Evolutionary conservation across 805 yeast species (phyloP).

Genomic region (Ogataea nitratoaversa): DNA sequence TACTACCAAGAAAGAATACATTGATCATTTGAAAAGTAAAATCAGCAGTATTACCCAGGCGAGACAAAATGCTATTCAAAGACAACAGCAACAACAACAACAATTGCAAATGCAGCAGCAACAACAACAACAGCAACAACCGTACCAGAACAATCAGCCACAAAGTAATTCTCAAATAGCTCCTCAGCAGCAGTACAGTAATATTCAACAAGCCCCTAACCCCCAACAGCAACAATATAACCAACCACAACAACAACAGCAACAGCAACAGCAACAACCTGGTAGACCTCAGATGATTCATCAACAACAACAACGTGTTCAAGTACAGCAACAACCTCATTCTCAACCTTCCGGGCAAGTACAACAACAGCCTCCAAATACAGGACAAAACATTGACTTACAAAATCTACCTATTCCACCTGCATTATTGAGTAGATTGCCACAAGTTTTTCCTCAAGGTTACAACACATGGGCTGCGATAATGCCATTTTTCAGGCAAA

Average conservation of each 20-base stretch:
- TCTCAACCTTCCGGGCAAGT: slow-evolving; percentile 6
- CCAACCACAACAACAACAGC: slow-evolving; percentile 20
- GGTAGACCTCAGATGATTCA: background rate
- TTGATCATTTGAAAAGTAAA: slow-evolving; percentile 42
- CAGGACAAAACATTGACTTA: slow-evolving; percentile 35
- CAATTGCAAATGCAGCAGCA: slow-evolving; percentile 24
- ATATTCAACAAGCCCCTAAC: background rate
- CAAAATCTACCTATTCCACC: slow-evolving; percentile 71
- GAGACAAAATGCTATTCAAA: slow-evolving; percentile 18
- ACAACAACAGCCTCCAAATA: too few species aligned
- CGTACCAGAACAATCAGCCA: background rate
- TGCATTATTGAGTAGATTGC: slow-evolving; percentile 58
- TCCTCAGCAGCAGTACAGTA: slow-evolving; percentile 16
- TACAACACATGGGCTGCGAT: slow-evolving; percentile 80
- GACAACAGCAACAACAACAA: slow-evolving; percentile 23
- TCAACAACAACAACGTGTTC: slow-evolving; percentile 4
- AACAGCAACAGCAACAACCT: slow-evolving; percentile 12
- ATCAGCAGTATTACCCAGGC: slow-evolving; percentile 35
- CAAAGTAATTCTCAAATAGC: background rate
- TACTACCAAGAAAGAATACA: slow-evolving; percentile 53
- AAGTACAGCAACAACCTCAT: slow-evolving; percentile 5
- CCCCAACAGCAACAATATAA: slow-evolving; percentile 26
- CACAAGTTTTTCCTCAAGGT: slow-evolving; percentile 66
- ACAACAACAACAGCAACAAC: slow-evolving; percentile 22
- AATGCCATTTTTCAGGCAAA: slow-evolving; percentile 53